Percentiles rank a stretch among this genome's conserved stretches.
Evolutionary conservation across 176 grass and related monocot species (phyloP).

Genomic region (bread wheat (Triticum aestivum)): DNA sequence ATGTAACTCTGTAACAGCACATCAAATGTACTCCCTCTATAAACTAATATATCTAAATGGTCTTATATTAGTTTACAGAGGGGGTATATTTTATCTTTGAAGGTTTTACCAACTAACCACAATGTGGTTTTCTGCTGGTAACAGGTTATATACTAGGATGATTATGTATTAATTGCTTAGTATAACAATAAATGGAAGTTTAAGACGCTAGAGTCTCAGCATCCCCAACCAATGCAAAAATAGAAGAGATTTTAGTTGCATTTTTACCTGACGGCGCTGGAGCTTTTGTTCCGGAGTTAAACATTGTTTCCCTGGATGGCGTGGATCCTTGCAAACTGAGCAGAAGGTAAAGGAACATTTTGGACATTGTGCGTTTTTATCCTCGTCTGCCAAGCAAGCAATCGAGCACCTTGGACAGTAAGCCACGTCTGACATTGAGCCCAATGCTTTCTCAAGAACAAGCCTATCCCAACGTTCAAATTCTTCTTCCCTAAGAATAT

Average conservation of each 20-base stretch:
- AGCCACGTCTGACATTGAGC: conserved; percentile 49
- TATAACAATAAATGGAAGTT: too few species aligned
- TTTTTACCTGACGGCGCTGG: background rate
- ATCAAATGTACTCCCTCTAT: too few species aligned
- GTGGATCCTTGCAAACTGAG: conserved; percentile 43
- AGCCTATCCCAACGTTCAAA: conserved; percentile 59
- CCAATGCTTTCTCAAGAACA: conserved; percentile 48
- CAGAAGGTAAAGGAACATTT: conserved; percentile 51
- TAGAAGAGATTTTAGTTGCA: background rate
- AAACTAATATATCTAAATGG: too few species aligned
- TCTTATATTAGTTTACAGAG: too few species aligned
- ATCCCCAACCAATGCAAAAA: background rate
- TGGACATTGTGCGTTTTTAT: conserved; percentile 42
- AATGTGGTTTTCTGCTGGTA: background rate
- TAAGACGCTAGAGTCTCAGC: too few species aligned
- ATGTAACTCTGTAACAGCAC: too few species aligned
- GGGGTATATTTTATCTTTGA: background rate
- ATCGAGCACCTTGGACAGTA: conserved; percentile 56
- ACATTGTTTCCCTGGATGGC: conserved; percentile 19
- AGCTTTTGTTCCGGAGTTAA: background rate
- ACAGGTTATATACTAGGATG: background rate
- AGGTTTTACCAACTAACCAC: background rate
- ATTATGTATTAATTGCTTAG: too few species aligned
- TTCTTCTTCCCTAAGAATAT: conserved; percentile 43
- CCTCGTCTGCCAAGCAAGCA: conserved; percentile 54